Percentiles rank a stretch among this genome's conserved stretches.
Conservation (phyloP, 148 eudicot species). For the Camellia lanceoleosa region DNA sequence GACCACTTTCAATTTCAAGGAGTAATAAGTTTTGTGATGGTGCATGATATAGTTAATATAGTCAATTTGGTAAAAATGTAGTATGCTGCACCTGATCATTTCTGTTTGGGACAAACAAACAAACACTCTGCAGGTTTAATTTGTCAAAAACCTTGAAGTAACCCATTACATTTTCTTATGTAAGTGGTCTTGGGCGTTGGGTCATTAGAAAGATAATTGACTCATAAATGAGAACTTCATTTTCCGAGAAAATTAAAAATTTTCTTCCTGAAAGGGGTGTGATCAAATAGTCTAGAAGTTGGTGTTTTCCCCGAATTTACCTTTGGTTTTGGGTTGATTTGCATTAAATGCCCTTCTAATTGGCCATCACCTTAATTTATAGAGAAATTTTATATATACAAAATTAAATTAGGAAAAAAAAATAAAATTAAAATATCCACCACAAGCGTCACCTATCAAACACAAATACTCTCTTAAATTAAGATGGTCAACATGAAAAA, state of each 20-base stretch:
- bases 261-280: neutral
- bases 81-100: neutral
- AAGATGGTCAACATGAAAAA: too few relatives aligned
- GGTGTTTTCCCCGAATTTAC: neutral
- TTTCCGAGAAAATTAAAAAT: neutral
- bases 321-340: neutral
- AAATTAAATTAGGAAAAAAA: too few relatives aligned
- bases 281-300: slow-evolving; percentile 7
- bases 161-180: neutral
- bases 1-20: neutral
- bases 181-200: neutral
- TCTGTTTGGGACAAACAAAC: slow-evolving; percentile 1
- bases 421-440: too few relatives aligned
- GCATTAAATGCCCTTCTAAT: slow-evolving; percentile 4
- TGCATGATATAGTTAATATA: neutral
- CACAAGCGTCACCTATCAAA: too few relatives aligned
- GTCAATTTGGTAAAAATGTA: neutral
- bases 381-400: too few relatives aligned
- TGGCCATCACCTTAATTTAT: too few relatives aligned
- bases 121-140: slow-evolving; percentile 30
- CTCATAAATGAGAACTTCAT: slow-evolving; percentile 4
- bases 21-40: neutral
- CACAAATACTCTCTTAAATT: too few relatives aligned
- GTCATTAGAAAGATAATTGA: neutral
- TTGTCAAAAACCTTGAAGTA: slow-evolving; percentile 21